Base-by-base conservation (phyloP, 148 eudicot species). In the Chenopodium berlandieri region DNA sequence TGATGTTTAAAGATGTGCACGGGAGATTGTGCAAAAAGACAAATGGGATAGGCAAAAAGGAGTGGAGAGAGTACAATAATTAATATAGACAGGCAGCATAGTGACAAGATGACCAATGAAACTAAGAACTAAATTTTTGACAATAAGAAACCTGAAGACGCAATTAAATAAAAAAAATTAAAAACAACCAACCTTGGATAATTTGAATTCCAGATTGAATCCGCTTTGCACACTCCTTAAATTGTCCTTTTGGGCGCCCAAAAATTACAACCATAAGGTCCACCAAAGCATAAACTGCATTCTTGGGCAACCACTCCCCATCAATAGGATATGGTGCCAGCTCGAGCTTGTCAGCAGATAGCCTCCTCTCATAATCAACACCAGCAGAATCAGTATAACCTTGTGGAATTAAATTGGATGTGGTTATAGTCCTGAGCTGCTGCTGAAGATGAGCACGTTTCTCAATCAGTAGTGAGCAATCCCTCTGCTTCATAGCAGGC, bases 221-320 rank as follows among this genome's bases (percentile, higher is more conserved):
- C 86, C 99, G 87, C 81, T 88, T 96, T 77, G 81, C 89, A 86
- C 98, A 94, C 63, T 96, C 99, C 88, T 92, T 96, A 79, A 94
- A 91, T 56, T 91, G 90, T 75, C 98, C 99, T 84, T 96, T 96
- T 31, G 99, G 98, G 78, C 98, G 95, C 79, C 93, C 90, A 83
- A 89, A 91, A 83, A 92, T 86, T 76, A 92, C 92, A 69, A 91
- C 90, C 82, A 88, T 87, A 80, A 96, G 99, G 77, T 96, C 99
- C 77, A 96, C 95, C 72, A 96, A 88, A 54, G 97, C 95, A 90
- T 90, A 92, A 63, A 92, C 89, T 67, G 99, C 99, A 90, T 88
- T 85, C 87, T 89, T 96, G 66, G 99, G 98, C 78, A 96, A 89
- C 99, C 99, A 96, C 81, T 96, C 99, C 80, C 99, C 99, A 85